These are phyloP conservation scores for Eustoma russellianum DNA, from an alignment of 257 asterid species.

Conservation along the genomic window DNA sequence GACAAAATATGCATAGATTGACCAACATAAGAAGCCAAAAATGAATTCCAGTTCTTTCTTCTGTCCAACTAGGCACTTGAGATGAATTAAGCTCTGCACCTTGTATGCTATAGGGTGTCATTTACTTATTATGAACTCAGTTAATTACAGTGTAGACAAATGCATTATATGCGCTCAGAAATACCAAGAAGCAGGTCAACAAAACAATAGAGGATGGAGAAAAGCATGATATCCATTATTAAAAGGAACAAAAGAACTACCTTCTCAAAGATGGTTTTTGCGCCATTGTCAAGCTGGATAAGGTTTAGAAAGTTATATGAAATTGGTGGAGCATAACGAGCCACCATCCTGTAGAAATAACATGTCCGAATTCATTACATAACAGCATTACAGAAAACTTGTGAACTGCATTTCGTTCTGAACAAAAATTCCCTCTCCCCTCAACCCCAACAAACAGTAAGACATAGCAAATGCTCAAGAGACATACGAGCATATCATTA, in stretches of 20 bases:
- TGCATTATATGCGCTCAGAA: too few species aligned
- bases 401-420: not conserved
- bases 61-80: not conserved
- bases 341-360: slow-evolving; percentile 54
- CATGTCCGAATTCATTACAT: not conserved
- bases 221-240: too few species aligned
- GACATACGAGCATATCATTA: slow-evolving; percentile 90
- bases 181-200: not conserved
- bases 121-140: not conserved
- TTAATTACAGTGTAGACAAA: not conserved
- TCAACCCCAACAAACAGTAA: not conserved
- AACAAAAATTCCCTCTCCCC: not conserved
- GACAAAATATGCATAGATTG: not conserved
- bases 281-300: slow-evolving; percentile 38
- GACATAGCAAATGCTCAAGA: slow-evolving; percentile 3
- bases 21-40: not conserved
- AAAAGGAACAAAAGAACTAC: slow-evolving; percentile 21
- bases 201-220: slow-evolving; percentile 4
- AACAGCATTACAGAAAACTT: slow-evolving; percentile 8
- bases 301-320: slow-evolving; percentile 84
- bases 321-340: slow-evolving; percentile 77
- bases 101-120: not conserved
- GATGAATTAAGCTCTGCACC: not conserved
- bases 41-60: not conserved
- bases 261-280: slow-evolving; percentile 65